phyloP scores from a whole-genome alignment of 73 alveolate species.

The Paraurostyla sp. region DNA sequence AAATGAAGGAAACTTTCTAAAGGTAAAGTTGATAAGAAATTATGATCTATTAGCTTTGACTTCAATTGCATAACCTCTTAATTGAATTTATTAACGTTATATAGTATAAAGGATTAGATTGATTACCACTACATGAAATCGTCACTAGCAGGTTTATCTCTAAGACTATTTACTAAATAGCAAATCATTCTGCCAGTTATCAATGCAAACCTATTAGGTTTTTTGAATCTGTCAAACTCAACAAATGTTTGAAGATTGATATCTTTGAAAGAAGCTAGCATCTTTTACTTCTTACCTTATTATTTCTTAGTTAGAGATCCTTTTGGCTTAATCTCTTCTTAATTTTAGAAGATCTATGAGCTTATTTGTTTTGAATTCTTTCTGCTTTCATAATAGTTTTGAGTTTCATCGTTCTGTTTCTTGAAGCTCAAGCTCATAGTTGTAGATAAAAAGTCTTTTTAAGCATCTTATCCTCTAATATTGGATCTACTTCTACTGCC shows the following conservation, averaged over 20 bases:
- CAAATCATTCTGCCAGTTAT: conserved; percentile 24
- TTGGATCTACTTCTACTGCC: too few species aligned
- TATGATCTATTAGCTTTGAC: not conserved
- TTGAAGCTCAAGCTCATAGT: too few species aligned
- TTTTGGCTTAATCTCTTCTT: not conserved
- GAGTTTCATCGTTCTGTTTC: too few species aligned
- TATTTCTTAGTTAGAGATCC: not conserved
- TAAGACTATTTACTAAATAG: not conserved
- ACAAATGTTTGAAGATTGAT: not conserved
- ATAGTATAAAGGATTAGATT: not conserved
- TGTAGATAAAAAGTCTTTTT: too few species aligned
- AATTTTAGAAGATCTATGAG: not conserved
- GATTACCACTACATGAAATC: not conserved
- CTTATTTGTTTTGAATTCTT: not conserved
- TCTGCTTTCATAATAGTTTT: too few species aligned
- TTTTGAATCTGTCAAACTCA: not conserved
- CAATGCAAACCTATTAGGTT: not conserved
- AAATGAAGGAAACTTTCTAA: not conserved
- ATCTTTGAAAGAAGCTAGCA: not conserved
- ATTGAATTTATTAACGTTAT: not conserved
- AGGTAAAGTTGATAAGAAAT: not conserved
- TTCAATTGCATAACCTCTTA: conserved; percentile 1
- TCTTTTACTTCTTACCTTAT: not conserved
- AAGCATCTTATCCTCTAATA: too few species aligned
- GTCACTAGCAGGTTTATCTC: not conserved